Evolutionary conservation across 140 eudicot species (phyloP), one percentile per base, ranked within the genome.

Genomic region (Anethum foeniculum): DNA sequence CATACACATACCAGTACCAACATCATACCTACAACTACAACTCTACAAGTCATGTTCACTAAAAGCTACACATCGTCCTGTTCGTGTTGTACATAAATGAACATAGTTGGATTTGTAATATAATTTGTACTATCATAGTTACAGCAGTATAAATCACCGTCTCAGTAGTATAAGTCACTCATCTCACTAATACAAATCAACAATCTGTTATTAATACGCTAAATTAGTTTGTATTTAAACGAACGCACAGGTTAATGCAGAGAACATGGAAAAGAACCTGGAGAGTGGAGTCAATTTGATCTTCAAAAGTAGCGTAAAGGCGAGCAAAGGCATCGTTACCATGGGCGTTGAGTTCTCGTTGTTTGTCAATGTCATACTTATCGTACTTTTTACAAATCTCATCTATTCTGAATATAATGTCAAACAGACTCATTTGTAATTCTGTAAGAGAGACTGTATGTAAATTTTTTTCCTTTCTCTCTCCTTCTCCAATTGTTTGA

Each of bases 341-440:
- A 49, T 87, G 83, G 47, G 83, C 86, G 14, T 84, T 83, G 80
- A 62, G 80, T 39, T 82, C 78, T 34, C 89, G 82, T 75, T 88
- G 97, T 80, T 87, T 90, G 80, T 92, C 92, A 39, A 90, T 86
- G 75, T 90, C 93, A 80, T 90, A 92, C 84, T 92, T 92, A 0
- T 89, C 97, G 49, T 90, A 92, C 46, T 92, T 92, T 65, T 87
- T 81, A 89, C 97, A 92, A 14, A 92, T 90, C 16, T 78, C 87
- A 54, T 92, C 96, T 2, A 92, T 89, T 38, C 97, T 83, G 73
- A 90, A 88, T 54, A 87, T 75, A 39, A 90, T 85, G 77, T 90
- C 96, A 38, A 90, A 84, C 79, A 87, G 80, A 74, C 90, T 91
- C 97, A 91, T 91, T 56, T 81, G 81, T 28, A 5, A 5, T 14